phyloP scores from a whole-genome alignment of 164 flowering plant genomes.

The Kalanchoe fedtschenkoi region DNA sequence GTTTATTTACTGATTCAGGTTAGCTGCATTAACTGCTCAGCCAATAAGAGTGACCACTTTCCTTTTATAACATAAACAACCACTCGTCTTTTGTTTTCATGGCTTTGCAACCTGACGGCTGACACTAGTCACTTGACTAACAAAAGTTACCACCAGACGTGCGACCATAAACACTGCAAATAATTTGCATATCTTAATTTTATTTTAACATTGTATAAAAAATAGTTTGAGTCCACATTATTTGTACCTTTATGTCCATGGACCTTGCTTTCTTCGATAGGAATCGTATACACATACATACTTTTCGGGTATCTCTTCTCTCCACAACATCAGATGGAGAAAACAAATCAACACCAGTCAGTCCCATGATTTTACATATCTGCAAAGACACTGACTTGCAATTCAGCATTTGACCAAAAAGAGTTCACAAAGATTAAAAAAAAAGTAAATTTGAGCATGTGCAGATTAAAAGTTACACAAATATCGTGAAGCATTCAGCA shows the following conservation, averaged over 20 bases:
- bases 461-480: not conserved
- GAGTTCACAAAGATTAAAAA: not conserved
- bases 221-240: not conserved
- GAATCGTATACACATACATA: constrained; percentile 58
- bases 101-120: not conserved
- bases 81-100: not conserved
- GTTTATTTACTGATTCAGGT: no score
- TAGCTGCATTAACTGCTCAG: no score
- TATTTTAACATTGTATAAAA: not conserved
- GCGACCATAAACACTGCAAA: not conserved
- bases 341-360: constrained; percentile 57
- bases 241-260: constrained; percentile 31
- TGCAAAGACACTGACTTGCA: constrained; percentile 8
- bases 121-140: not conserved
- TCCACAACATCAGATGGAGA: constrained; percentile 74
- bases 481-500: not conserved
- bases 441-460: not conserved
- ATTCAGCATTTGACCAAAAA: not conserved
- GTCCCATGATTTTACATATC: constrained; percentile 57
- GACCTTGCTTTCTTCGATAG: constrained; percentile 60
- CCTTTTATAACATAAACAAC: no score
- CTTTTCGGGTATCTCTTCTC: constrained; percentile 50
- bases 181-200: not conserved
- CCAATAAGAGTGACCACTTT: no score
- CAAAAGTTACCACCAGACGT: not conserved